Percentiles rank a stretch among this genome's conserved stretches.
Conservation (phyloP, 495 filamentous ascomycete genomes). For the Parachaetomium inaequale region DNA sequence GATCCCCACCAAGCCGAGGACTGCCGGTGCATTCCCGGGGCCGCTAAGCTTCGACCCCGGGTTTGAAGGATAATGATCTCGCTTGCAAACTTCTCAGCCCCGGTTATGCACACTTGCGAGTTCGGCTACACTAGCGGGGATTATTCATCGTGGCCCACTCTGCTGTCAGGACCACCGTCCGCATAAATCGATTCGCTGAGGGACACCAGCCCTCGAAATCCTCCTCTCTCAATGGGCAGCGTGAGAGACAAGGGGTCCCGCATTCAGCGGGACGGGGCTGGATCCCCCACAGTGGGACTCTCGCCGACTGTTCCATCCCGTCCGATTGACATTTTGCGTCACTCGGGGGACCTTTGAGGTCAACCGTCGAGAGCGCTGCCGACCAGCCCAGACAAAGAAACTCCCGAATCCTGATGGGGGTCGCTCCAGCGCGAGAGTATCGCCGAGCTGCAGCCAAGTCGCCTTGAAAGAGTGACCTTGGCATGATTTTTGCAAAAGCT, state of each 20-base stretch:
- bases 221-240: not conserved
- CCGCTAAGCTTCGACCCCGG: not conserved
- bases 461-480: not conserved
- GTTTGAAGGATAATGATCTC: slow-evolving; percentile 3
- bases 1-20: not conserved
- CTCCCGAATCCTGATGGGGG: not conserved
- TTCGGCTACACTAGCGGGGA: slow-evolving; percentile 6
- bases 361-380: not conserved
- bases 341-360: not conserved
- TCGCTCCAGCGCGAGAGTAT: not conserved
- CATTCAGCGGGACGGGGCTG: not conserved
- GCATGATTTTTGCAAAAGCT: slow-evolving; percentile 3
- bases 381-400: not conserved
- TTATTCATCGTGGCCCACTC: slow-evolving; percentile 1
- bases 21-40: slow-evolving; percentile 7
- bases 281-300: slow-evolving; percentile 12
- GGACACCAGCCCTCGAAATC: not conserved
- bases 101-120: slow-evolving; percentile 7
- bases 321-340: slow-evolving; percentile 1
- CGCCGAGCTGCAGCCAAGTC: slow-evolving; percentile 8
- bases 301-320: not conserved
- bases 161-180: not conserved
- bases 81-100: not conserved
- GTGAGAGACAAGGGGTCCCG: not conserved
- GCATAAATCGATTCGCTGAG: not conserved